A percentile compares a stretch with the other conserved stretches of the same genome.
Conservation (phyloP, 495 filamentous ascomycete species). For the Tuber brumale region DNA sequence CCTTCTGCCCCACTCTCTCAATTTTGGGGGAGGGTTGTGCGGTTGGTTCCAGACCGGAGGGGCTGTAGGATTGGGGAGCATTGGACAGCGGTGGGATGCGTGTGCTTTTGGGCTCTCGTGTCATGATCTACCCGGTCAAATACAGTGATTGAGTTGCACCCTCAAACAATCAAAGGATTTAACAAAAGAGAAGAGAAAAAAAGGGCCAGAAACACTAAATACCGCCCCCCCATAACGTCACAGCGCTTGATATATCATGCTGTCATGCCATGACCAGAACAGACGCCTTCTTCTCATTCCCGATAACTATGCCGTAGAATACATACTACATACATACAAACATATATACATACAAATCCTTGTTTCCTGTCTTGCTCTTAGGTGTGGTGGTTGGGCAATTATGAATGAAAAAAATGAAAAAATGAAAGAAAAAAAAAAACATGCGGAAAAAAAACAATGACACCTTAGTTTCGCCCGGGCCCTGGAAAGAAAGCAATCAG, state of each 20-base stretch:
- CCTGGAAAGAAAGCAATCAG: background rate
- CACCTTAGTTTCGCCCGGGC: background rate
- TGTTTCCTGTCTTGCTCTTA: background rate
- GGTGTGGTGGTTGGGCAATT: background rate
- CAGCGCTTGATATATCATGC: background rate
- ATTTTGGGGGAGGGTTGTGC: background rate
- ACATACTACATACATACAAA: background rate
- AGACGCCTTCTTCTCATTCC: background rate
- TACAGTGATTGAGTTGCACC: background rate
- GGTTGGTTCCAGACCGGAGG: background rate
- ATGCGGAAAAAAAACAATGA: background rate
- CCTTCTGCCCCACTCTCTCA: background rate
- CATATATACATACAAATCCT: background rate
- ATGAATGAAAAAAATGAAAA: background rate
- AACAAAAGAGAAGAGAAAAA: too few species aligned
- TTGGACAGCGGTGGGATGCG: background rate
- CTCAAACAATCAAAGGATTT: too few species aligned
- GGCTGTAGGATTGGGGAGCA: background rate
- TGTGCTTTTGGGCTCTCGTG: background rate
- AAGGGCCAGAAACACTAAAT: background rate
- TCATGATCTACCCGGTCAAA: background rate
- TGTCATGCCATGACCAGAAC: background rate
- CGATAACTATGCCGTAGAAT: background rate
- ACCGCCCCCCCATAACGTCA: background rate
- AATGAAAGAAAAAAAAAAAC: background rate